These are phyloP conservation scores for Rutstroemia sydowiana DNA, from an alignment of 2,329 filamentous ascomycete genomes.

Conservation along the genomic window DNA sequence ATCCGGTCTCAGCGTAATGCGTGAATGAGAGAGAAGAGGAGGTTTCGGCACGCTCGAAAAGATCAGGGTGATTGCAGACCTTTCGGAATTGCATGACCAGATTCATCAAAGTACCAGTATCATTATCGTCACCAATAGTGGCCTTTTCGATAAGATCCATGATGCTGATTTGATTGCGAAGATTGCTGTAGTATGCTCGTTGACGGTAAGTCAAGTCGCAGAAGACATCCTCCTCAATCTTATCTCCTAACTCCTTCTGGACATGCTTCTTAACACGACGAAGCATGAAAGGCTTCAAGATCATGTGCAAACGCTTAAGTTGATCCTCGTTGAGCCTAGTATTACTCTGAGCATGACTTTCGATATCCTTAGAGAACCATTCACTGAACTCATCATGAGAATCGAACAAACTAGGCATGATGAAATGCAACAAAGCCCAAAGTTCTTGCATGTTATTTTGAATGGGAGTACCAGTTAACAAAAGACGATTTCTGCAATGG, in stretches of 20 bases:
- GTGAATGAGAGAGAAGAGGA: slow-evolving; percentile 75
- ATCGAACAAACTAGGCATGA: slow-evolving; percentile 98
- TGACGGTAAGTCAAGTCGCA: slow-evolving; percentile 96
- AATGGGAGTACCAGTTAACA: slow-evolving; percentile 94
- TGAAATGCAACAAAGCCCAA: slow-evolving; percentile 96
- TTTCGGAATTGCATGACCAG: slow-evolving; percentile 99
- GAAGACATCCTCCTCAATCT: slow-evolving; percentile 94
- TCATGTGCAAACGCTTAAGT: slow-evolving; percentile 95
- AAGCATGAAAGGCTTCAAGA: slow-evolving; percentile 98
- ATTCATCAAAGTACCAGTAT: slow-evolving; percentile 96
- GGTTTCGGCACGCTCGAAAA: slow-evolving; percentile 92
- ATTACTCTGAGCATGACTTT: slow-evolving; percentile 96
- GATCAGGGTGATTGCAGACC: slow-evolving; percentile 95
- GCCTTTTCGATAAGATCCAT: slow-evolving; percentile 98
- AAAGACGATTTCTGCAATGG: slow-evolving; percentile 86
- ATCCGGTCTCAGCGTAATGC: slow-evolving; percentile 91
- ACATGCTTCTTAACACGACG: slow-evolving; percentile 99
- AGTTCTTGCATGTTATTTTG: slow-evolving; percentile 99
- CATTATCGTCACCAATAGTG: slow-evolving; percentile 85
- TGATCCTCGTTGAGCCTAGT: slow-evolving; percentile 99
- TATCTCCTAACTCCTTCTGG: slow-evolving; percentile 97
- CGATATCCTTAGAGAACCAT: slow-evolving; percentile 93
- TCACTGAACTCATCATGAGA: slow-evolving; percentile 89
- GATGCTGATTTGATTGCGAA: slow-evolving; percentile 95
- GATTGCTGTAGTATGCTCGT: slow-evolving; percentile 82